Conservation (phyloP, 2,329 filamentous ascomycete genomes). For the Paraconiothyrium brasiliense region DNA sequence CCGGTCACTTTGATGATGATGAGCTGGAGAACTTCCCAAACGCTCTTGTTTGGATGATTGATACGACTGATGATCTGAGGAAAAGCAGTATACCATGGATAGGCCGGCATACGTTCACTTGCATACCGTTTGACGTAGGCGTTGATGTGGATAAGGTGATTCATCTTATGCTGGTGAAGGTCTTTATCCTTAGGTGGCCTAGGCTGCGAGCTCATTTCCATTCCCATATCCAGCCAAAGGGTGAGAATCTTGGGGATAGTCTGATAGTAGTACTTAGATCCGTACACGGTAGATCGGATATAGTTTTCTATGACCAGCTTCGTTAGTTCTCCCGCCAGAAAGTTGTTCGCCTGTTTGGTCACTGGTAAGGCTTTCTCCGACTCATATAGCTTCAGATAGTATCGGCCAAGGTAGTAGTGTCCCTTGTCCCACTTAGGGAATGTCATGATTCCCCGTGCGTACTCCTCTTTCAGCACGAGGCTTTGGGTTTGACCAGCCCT, state of each 20-base stretch:
- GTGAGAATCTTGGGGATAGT: conserved; percentile 91
- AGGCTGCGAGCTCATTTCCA: conserved; percentile 59
- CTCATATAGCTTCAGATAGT: conserved; percentile 96
- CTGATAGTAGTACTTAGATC: conserved; percentile 95
- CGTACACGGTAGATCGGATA: conserved; percentile 82
- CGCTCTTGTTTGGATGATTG: conserved; percentile 80
- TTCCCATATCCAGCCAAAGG: conserved; percentile 91
- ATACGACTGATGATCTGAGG: conserved; percentile 97
- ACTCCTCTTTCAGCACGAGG: conserved; percentile 74
- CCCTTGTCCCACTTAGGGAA: conserved; percentile 87
- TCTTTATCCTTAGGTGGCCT: conserved; percentile 40
- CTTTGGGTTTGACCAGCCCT: conserved; percentile 92
- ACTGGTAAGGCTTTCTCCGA: conserved; percentile 81
- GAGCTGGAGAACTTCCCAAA: conserved; percentile 77
- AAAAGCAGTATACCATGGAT: conserved; percentile 82
- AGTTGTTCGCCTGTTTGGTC: conserved; percentile 70
- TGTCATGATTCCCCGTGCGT: conserved; percentile 80
- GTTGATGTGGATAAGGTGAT: conserved; percentile 56
- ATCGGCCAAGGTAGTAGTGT: conserved; percentile 94
- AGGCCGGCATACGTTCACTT: conserved; percentile 70
- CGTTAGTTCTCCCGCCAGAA: conserved; percentile 80
- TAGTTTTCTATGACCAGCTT: conserved; percentile 95
- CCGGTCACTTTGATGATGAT: conserved; percentile 89
- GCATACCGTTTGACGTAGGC: conserved; percentile 82
- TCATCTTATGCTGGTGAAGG: conserved; percentile 39